These are phyloP conservation scores for Fragaria iinumae DNA, from an alignment of 306 rosid genomes.

Conservation along the genomic window DNA sequence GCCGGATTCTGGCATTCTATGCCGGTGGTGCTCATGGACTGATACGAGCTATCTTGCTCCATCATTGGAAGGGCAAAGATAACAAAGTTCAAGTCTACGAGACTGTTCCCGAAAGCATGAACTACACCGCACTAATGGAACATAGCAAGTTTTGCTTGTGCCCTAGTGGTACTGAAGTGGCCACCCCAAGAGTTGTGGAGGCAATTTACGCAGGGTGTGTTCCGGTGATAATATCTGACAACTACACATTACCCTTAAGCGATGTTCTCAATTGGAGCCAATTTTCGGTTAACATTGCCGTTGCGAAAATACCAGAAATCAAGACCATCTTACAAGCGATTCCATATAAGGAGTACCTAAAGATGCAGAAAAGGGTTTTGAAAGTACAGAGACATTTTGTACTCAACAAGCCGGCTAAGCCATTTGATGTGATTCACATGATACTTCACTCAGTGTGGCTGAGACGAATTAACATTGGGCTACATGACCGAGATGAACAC, in stretches of 20 bases:
- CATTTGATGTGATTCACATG: constrained; percentile 70
- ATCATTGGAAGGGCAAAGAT: constrained; percentile 67
- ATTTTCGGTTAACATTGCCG: constrained; percentile 56
- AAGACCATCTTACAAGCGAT: constrained; percentile 48
- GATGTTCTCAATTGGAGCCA: constrained; percentile 72
- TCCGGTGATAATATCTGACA: constrained; percentile 58
- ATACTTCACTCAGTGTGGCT: constrained; percentile 74
- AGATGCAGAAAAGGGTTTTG: constrained; percentile 42
- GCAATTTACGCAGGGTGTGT: constrained; percentile 69
- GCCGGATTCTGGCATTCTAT: constrained; percentile 57
- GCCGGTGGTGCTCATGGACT: constrained; percentile 67
- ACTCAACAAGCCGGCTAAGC: constrained; percentile 54
- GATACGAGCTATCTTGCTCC: constrained; percentile 42
- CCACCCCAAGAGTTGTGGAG: constrained; percentile 76
- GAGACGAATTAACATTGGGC: constrained; percentile 41
- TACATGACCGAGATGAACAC: neutral
- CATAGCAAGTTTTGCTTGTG: constrained; percentile 71
- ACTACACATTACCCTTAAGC: constrained; percentile 62
- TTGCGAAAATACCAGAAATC: constrained; percentile 46
- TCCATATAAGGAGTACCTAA: constrained; percentile 39
- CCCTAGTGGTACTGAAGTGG: constrained; percentile 83
- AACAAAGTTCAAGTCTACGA: constrained; percentile 57
- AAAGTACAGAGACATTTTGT: constrained; percentile 54
- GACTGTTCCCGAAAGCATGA: constrained; percentile 40
- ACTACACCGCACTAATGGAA: constrained; percentile 58